Evolutionary conservation across 2,329 filamentous ascomycete genomes (phyloP), one percentile per base, ranked within the genome.

Genomic region (Aureobasidium sp.): DNA sequence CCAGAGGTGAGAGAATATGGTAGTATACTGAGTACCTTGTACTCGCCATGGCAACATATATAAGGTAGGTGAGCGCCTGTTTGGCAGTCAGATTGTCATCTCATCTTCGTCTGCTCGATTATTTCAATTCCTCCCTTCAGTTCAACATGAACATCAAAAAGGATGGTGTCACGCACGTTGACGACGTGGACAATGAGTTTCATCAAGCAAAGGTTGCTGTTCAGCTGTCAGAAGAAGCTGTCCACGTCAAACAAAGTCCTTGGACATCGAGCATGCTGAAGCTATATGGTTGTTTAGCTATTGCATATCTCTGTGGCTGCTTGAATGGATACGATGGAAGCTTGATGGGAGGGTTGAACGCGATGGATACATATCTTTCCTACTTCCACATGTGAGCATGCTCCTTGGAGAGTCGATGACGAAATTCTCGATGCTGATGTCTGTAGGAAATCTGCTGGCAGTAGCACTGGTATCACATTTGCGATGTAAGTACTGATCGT

Each of bases 401-500:
- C 12, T 17, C 19, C 9, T 11, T 19, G 22, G 35, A 57, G 19
- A 35, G 44, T 5, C n/a, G 22, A 27, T n/a, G 31, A 17, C 15
- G 29, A 6, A 14, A 5, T 31, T 22, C 9, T 60, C 60, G 35
- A 57, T 33, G 35, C 42, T 62, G 7, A 49, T 9, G 9, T 35
- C 11, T 4, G 14, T 9, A 50, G 50, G 60, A 12, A 62, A 33
- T 49, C 57, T 31, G 49, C 47, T n/a, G 48, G 50, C 4, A 37
- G 53, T 11, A 42, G 44, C 9, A 79, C 78, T 6, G 78, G 78
- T 22, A 78, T 80, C 48, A 76, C 79, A 9, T 80, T 76, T 59
- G 77, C 78, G 37, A 80, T 80, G 56, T 80, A 79, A 66, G 78
- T 74, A 2, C 77, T 79, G 6, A 31, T 19, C 5, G 15, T 11